Conservation (phyloP, 768 basidiomycete species). For the Lactarius sanguifluus region DNA sequence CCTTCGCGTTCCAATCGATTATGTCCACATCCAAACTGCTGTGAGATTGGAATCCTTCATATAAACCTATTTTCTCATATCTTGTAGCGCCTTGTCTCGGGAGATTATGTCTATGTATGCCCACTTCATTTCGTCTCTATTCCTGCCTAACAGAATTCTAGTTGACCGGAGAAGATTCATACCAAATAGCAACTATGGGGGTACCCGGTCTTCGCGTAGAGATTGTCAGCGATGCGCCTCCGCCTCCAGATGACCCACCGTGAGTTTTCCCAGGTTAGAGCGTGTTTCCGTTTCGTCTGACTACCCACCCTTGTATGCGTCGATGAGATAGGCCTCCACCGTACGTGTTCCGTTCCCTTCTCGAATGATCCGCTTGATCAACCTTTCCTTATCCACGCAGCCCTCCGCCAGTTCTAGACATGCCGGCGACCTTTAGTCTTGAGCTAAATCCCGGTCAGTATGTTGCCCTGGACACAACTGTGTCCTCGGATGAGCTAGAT, state of each 20-base stretch:
- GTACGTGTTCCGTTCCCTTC: conserved; percentile 37
- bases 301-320: neutral
- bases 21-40: conserved; percentile 79
- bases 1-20: conserved; percentile 84
- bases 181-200: conserved; percentile 83
- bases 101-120: conserved; percentile 81
- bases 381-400: conserved; percentile 32
- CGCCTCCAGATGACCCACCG: conserved; percentile 83
- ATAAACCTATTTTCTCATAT: conserved; percentile 21
- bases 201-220: conserved; percentile 82
- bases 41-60: conserved; percentile 45
- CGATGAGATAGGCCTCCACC: conserved; percentile 46
- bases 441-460: conserved; percentile 78
- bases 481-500: conserved; percentile 77
- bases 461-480: conserved; percentile 76
- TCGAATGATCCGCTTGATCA: conserved; percentile 2
- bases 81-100: conserved; percentile 69
- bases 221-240: conserved; percentile 82
- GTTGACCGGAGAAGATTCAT: conserved; percentile 85
- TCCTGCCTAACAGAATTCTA: conserved; percentile 34
- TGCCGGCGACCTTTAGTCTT: conserved; percentile 83
- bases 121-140: conserved; percentile 21
- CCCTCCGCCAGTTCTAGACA: conserved; percentile 75
- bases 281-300: neutral
- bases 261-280: conserved; percentile 41